Conservation (phyloP, 179 eudicot species). For the Spergularia azorica region DNA sequence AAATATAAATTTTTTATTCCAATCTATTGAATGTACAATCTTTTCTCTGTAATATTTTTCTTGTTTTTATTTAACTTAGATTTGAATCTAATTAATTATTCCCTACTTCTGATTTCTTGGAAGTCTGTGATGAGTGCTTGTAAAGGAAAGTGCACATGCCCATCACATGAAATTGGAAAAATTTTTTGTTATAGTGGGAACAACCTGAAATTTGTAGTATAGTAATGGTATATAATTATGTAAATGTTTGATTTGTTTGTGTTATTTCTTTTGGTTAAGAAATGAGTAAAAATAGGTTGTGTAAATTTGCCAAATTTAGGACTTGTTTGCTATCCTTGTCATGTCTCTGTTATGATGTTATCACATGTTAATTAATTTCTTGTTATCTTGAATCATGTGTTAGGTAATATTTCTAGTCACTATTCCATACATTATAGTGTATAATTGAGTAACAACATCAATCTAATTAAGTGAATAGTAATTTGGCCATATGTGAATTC, state of each 20-base stretch:
- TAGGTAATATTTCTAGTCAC: slow-evolving; percentile 10
- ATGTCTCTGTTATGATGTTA: background rate
- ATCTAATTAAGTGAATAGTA: background rate
- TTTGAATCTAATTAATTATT: background rate
- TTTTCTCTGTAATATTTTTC: background rate
- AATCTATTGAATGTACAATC: slow-evolving; percentile 8
- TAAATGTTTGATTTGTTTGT: slow-evolving; percentile 5
- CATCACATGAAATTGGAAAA: slow-evolving; percentile 32
- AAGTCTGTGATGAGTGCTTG: slow-evolving; percentile 34
- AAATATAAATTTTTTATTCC: background rate
- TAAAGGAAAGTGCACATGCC: slow-evolving; percentile 46
- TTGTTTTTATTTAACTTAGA: background rate
- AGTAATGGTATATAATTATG: background rate
- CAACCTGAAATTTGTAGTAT: background rate
- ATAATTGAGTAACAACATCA: too few relatives aligned
- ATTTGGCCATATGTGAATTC: slow-evolving; percentile 20
- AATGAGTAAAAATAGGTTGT: background rate
- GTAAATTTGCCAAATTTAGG: slow-evolving; percentile 21
- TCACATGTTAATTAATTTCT: background rate
- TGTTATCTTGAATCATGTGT: background rate
- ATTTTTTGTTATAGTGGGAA: background rate
- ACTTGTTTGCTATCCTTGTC: slow-evolving; percentile 14
- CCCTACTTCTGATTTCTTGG: slow-evolving; percentile 3
- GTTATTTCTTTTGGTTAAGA: slow-evolving; percentile 20
- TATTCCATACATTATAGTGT: background rate